Evolutionary conservation across 2,329 filamentous ascomycete genomes (phyloP).

Genomic region (Fusarium pseudoanthophilum): DNA sequence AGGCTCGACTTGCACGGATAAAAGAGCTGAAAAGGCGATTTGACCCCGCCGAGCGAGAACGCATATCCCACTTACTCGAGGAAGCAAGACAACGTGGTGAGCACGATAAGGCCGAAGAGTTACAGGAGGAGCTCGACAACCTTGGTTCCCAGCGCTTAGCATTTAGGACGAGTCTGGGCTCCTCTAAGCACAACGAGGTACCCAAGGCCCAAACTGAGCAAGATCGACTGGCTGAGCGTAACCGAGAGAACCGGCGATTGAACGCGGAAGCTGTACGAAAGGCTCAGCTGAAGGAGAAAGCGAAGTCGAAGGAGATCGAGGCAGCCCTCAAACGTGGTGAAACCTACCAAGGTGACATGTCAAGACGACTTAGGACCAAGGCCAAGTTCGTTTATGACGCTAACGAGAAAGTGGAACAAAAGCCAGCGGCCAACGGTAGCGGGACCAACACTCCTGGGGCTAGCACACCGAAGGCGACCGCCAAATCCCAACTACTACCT

Average conservation of each 20-base stretch:
- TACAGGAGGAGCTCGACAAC: slow-evolving; percentile 70
- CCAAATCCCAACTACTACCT: slow-evolving; percentile 57
- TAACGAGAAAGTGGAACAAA: slow-evolving; percentile 60
- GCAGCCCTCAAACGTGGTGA: slow-evolving; percentile 72
- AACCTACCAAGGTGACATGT: slow-evolving; percentile 66
- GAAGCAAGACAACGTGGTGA: slow-evolving; percentile 74
- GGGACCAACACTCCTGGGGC: slow-evolving; percentile 63
- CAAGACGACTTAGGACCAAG: slow-evolving; percentile 71
- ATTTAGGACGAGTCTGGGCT: slow-evolving; percentile 73
- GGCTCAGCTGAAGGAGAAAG: slow-evolving; percentile 85
- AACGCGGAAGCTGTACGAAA: slow-evolving; percentile 93
- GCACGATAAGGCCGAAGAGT: slow-evolving; percentile 62
- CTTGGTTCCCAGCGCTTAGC: slow-evolving; percentile 77
- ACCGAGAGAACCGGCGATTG: slow-evolving; percentile 82
- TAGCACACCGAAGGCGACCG: slow-evolving; percentile 61
- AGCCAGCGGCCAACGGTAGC: slow-evolving; percentile 61
- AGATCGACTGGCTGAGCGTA: slow-evolving; percentile 84
- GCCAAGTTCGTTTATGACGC: slow-evolving; percentile 76
- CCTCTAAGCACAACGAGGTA: slow-evolving; percentile 62
- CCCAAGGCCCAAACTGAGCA: slow-evolving; percentile 71
- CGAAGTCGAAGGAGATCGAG: slow-evolving; percentile 68
- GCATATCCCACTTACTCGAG: slow-evolving; percentile 72
- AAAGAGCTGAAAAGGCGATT: slow-evolving; percentile 74
- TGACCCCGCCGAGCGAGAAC: slow-evolving; percentile 74
- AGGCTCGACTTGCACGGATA: slow-evolving; percentile 79